Conservation (phyloP, 192 early-diverging fungal genomes). For the Coemansia reversa region DNA sequence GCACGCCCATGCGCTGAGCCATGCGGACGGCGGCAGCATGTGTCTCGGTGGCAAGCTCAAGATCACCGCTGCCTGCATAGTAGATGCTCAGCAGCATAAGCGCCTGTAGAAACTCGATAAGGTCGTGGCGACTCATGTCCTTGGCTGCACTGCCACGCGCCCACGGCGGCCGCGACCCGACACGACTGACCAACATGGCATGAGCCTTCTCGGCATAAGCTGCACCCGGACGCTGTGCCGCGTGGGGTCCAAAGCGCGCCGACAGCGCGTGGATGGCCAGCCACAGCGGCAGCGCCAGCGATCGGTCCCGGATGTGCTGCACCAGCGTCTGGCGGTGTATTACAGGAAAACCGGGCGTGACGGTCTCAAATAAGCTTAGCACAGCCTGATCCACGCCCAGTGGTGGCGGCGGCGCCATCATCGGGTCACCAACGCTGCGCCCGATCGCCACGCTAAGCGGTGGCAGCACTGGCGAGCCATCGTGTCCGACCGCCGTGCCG, state of each 20-base stretch:
- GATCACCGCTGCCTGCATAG: slow-evolving; percentile 40
- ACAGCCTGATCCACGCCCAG: slow-evolving; percentile 51
- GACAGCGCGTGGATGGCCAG: slow-evolving; percentile 51
- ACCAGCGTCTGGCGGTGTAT: slow-evolving; percentile 49
- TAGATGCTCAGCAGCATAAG: slow-evolving; percentile 43
- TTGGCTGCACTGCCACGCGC: slow-evolving; percentile 14
- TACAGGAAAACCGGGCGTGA: slow-evolving; percentile 39
- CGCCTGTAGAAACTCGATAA: slow-evolving; percentile 44
- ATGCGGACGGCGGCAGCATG: slow-evolving; percentile 43
- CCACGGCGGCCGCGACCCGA: slow-evolving; percentile 24
- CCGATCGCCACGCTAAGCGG: slow-evolving; percentile 34
- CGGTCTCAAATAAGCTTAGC: slow-evolving; percentile 42
- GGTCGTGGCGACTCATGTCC: slow-evolving; percentile 29
- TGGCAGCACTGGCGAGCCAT: slow-evolving; percentile 29
- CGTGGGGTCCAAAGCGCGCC: slow-evolving; percentile 34
- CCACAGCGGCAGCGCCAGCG: slow-evolving; percentile 46
- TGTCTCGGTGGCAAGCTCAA: slow-evolving; percentile 37
- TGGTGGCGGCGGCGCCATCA: slow-evolving; percentile 35
- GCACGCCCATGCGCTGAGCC: slow-evolving; percentile 43
- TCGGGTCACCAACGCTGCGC: slow-evolving; percentile 25
- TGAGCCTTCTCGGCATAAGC: slow-evolving; percentile 47
- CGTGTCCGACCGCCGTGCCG: slow-evolving; percentile 24
- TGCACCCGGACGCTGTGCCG: slow-evolving; percentile 19
- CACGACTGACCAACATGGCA: slow-evolving; percentile 37
- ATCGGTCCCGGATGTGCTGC: slow-evolving; percentile 38